These are phyloP conservation scores for Harringtonia aguacate DNA, from an alignment of 2,329 filamentous ascomycete species.

Conservation along the genomic window DNA sequence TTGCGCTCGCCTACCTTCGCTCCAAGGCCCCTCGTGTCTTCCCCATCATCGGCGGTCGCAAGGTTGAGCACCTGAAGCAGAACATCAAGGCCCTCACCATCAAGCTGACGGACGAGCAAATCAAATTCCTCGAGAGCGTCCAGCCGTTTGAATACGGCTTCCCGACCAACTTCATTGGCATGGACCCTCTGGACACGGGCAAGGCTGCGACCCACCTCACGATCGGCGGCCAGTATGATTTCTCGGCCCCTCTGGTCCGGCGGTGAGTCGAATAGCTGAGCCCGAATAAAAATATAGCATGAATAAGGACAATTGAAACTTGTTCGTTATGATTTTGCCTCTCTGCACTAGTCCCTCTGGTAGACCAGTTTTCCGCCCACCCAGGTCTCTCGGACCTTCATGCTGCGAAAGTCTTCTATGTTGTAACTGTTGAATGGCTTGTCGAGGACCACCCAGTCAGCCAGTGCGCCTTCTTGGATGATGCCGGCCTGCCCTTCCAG, in stretches of 20 bases:
- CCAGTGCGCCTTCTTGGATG: slow-evolving; percentile 49
- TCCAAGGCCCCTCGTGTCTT: slow-evolving; percentile 41
- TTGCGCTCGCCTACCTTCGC: slow-evolving; percentile 43
- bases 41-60: slow-evolving; percentile 41
- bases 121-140: slow-evolving; percentile 42
- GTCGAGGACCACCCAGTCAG: slow-evolving; percentile 63
- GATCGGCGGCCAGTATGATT: slow-evolving; percentile 1
- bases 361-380: slow-evolving; percentile 47
- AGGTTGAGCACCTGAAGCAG: slow-evolving; percentile 37
- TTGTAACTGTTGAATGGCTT: slow-evolving; percentile 35
- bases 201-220: slow-evolving; percentile 1
- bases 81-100: slow-evolving; percentile 47
- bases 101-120: slow-evolving; percentile 36
- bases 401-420: slow-evolving; percentile 38
- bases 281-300: too few relatives aligned
- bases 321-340: neutral
- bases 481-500: slow-evolving; percentile 47
- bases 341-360: slow-evolving; percentile 12
- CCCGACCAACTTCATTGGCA: slow-evolving; percentile 31
- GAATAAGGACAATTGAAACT: too few relatives aligned
- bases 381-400: slow-evolving; percentile 58
- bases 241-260: slow-evolving; percentile 5
- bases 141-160: slow-evolving; percentile 45
- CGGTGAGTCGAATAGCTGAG: neutral
- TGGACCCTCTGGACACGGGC: slow-evolving; percentile 13